phyloP scores from a whole-genome alignment of 2,329 filamentous ascomycete genomes.

The Geosmithia morbida region DNA sequence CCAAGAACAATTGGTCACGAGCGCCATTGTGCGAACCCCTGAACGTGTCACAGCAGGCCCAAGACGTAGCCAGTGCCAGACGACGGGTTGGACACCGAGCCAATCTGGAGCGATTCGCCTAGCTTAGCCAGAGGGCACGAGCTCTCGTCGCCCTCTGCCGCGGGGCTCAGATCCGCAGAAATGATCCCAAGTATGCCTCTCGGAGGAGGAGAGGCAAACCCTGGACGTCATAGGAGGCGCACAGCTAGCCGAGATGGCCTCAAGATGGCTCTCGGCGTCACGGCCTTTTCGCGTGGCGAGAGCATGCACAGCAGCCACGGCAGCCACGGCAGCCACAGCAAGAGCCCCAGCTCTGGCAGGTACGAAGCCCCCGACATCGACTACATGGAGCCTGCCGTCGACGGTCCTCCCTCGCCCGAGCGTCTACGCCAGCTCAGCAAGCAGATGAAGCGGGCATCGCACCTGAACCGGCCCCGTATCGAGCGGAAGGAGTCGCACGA shows the following conservation, averaged over 20 bases:
- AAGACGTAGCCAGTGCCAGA: neutral
- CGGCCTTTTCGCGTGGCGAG: neutral
- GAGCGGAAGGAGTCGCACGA: constrained; percentile 34
- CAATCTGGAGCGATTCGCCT: constrained; percentile 1
- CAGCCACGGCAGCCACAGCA: neutral
- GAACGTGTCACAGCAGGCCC: neutral
- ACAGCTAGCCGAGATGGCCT: constrained; percentile 7
- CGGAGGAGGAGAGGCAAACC: neutral
- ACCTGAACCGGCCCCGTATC: constrained; percentile 15
- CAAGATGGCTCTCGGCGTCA: neutral
- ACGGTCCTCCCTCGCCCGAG: constrained; percentile 46
- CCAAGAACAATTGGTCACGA: neutral
- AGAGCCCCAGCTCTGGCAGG: neutral
- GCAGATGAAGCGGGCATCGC: constrained; percentile 41
- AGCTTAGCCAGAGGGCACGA: constrained; percentile 3
- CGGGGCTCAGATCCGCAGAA: neutral
- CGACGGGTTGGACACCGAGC: neutral
- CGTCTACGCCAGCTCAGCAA: constrained; percentile 42
- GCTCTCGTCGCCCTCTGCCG: constrained; percentile 4
- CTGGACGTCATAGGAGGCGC: constrained; percentile 1
- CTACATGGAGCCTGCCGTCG: constrained; percentile 40
- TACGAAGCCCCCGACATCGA: constrained; percentile 11
- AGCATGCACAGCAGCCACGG: neutral
- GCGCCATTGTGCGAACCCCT: neutral
- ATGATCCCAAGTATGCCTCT: neutral